Evolutionary conservation across 257 asterid species (phyloP).

Genomic region (Fraxinus pennsylvanica): DNA sequence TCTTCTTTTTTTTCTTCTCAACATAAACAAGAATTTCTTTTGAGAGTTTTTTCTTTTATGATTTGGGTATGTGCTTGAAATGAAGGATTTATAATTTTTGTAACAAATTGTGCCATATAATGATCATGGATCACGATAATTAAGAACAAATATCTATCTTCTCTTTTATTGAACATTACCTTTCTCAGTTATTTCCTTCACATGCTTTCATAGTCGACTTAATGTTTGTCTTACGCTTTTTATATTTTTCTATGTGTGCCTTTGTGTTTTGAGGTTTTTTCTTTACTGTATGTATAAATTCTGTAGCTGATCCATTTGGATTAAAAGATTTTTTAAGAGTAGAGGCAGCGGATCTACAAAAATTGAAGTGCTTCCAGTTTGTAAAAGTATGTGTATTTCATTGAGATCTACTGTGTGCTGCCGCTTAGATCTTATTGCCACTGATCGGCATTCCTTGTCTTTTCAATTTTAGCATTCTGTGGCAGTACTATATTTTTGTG

Average conservation of each 20-base stretch:
- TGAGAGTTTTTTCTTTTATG: not conserved
- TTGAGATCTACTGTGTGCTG: not conserved
- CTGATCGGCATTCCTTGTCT: not conserved
- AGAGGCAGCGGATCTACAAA: not conserved
- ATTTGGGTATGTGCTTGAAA: not conserved
- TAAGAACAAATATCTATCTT: not conserved
- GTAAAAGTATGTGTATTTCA: not conserved
- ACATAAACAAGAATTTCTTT: not conserved
- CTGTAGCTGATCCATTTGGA: not conserved
- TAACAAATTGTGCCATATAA: not conserved
- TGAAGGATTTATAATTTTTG: not conserved
- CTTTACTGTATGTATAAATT: not conserved
- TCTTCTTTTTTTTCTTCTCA: not conserved
- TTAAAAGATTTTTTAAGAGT: not conserved
- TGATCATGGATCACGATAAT: not conserved
- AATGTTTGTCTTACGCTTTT: not conserved
- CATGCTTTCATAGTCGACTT: conserved; percentile 5
- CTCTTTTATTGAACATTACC: not conserved
- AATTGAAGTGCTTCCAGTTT: not conserved
- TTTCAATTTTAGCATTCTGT: no score
- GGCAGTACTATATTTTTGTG: not conserved
- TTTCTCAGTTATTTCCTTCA: not conserved
- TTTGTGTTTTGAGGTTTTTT: not conserved
- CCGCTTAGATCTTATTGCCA: not conserved
- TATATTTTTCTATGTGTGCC: not conserved